A percentile compares a stretch with the other conserved stretches of the same genome.
Conservation (phyloP, 352 stramenopile species). For the Bremia lactucae region DNA sequence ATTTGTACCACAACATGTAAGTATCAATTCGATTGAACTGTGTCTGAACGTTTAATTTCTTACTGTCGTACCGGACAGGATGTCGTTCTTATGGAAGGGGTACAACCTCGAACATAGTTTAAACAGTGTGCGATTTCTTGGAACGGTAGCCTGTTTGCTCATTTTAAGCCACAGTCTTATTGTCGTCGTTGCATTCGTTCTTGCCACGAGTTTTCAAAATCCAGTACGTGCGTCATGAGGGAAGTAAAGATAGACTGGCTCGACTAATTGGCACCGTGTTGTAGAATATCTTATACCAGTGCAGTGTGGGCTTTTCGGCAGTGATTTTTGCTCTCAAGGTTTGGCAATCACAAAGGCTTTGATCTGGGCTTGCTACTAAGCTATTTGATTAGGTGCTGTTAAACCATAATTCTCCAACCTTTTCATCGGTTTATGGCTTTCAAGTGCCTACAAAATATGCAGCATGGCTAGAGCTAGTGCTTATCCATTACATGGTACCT, state of each 20-base stretch:
- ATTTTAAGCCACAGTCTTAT: constrained; percentile 54
- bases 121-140: constrained; percentile 39
- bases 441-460: constrained; percentile 80
- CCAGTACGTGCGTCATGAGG: constrained; percentile 6
- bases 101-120: constrained; percentile 70
- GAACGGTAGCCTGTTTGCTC: constrained; percentile 38
- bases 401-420: constrained; percentile 61
- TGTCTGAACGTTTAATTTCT: background rate
- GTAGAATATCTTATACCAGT: constrained; percentile 41
- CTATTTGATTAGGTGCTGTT: constrained; percentile 52
- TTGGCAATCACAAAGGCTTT: background rate
- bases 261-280: too few relatives aligned
- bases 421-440: constrained; percentile 56
- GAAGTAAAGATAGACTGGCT: too few relatives aligned
- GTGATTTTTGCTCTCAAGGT: constrained; percentile 80
- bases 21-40: background rate
- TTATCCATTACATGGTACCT: constrained; percentile 81
- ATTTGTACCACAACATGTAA: constrained; percentile 89
- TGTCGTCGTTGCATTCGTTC: constrained; percentile 27
- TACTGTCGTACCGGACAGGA: constrained; percentile 27
- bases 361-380: background rate
- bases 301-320: constrained; percentile 67
- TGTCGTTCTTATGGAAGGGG: constrained; percentile 82
- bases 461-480: constrained; percentile 80
- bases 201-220: constrained; percentile 19